Percentiles rank a stretch among this genome's conserved stretches.
Conservation (phyloP, 768 basidiomycete genomes). For the Russula virescens region DNA sequence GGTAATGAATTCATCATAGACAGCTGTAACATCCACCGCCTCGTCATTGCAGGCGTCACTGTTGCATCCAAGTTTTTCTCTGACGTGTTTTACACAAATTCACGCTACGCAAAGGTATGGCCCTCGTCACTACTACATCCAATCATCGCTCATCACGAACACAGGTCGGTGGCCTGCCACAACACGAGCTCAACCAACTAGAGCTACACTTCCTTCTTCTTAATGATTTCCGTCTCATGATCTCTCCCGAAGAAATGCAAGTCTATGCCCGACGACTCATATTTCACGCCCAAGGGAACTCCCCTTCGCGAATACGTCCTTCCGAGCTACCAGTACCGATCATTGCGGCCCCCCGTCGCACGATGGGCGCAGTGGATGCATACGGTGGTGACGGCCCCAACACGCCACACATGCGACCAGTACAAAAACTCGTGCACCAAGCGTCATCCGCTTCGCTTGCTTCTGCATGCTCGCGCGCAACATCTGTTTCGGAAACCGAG, state of each 20-base stretch:
- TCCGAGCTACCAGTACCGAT: constrained; percentile 7
- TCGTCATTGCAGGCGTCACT: constrained; percentile 96
- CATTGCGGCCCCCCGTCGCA: constrained; percentile 29
- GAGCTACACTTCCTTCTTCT: constrained; percentile 96
- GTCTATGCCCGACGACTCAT: constrained; percentile 89
- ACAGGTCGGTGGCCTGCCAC: constrained; percentile 92
- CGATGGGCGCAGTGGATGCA: constrained; percentile 49
- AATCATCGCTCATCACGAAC: constrained; percentile 6
- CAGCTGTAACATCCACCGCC: constrained; percentile 91
- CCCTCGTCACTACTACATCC: constrained; percentile 12
- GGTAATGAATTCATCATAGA: constrained; percentile 82
- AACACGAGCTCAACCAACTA: constrained; percentile 89
- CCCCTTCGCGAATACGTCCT: constrained; percentile 22
- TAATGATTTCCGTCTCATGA: constrained; percentile 90
- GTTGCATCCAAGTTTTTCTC: constrained; percentile 99
- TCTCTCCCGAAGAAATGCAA: constrained; percentile 89
- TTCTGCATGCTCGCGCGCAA: constrained; percentile 29
- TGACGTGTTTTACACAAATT: constrained; percentile 99
- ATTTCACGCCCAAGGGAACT: constrained; percentile 46
- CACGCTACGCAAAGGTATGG: constrained; percentile 91
- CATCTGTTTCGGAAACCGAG: constrained; percentile 33
- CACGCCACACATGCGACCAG: constrained; percentile 20
- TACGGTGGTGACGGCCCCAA: constrained; percentile 21
- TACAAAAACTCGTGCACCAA: constrained; percentile 18
- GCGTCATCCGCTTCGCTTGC: constrained; percentile 24